Base-by-base conservation (phyloP, 2,329 filamentous ascomycete genomes). In the Colletotrichum euphorbiae region DNA sequence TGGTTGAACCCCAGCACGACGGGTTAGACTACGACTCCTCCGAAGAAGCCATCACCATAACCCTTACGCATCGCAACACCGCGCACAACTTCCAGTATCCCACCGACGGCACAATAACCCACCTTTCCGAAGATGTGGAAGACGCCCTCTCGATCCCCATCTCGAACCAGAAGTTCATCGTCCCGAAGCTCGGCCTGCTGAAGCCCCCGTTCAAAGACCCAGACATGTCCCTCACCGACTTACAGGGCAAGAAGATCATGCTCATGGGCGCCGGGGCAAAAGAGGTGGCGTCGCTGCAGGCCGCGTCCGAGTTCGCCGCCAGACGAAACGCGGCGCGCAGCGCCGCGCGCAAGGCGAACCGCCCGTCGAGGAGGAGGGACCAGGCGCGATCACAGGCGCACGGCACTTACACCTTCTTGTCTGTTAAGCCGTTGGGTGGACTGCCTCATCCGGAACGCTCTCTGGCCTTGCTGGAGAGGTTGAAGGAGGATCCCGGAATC, bases 401-500 rank as follows among this genome's bases (percentile, higher is more conserved):
- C 67, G 82, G 84, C 19, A 84, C 83, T 68, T 97, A 97, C 81
- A 97, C 92, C 0, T 99, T 99, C 80, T 86, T 90, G 71, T 87
- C 88, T 0, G 83, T 98, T 1, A 87, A 89, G 1, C 92, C 94
- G 0, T 85, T 99, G 0, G 81, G 87, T 0, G 90, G 95, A 74
- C 89, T 98, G 0, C 93, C 94, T 0, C 86, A 91, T 62, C 91
- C 94, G 0, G 85, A 90, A 24, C 89, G 90, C 60, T 92, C 90
- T 11, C 84, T 89, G 4, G 82, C 85, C 0, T 93, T 95, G 73
- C 87, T 99, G 2, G 84, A 91, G 76, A 88, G 92, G 1, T 84
- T 99, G 3, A 89, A 89, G 71, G 87, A 91, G 69, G 96, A 99
- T 77, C 90, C 93, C 0, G 96, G 96, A 7, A 95, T 99, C 79